Base-by-base conservation (phyloP, 2,329 filamentous ascomycete genomes). In the Penicillium sp. region DNA sequence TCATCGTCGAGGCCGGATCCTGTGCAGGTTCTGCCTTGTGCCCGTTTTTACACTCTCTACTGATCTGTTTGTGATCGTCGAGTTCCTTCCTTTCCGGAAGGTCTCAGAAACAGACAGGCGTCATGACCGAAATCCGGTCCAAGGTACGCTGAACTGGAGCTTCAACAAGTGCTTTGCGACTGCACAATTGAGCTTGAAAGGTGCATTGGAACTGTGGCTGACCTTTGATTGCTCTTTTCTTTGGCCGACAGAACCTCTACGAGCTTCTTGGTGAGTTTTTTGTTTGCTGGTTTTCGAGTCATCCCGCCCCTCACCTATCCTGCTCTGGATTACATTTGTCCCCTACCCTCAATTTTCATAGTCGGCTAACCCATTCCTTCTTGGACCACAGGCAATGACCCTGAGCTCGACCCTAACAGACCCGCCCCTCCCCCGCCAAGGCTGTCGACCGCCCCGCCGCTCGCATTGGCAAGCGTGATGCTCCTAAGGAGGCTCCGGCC, bases 211-310 rank as follows among this genome's bases (percentile, higher is more conserved):
- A 44, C 42, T 44, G 43, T 55, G 52, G 52, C 60, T 62, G 55
- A 64, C 55, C 44, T 40, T 16, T 43, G 31, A 54, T 51, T 40
- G 32, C 46, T 48, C 51, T 47, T 40, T 60, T 56, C 57, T 38
- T 39, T 28, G 23, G 26, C 44, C 41, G 46, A 60, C 66, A 97
- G 93, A 98, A 98, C 82, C 85, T 87, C 69, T 97, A 87, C 82
- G 91, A 93, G 82, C 85, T 95, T 78, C 89, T 98, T 81, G 91
- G 93, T 97, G 95, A 54, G 50, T 59, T 60, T 20, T 20, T 20
- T 4, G n/a, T 60, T 61, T 58, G 57, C 47, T 42, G 39, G 35
- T 39, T 42, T 3, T 14, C 23, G 23, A 36, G n/a, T 28, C n/a
- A 40, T n/a, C 13, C 13, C 37, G 28, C 31, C 31, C n/a, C 31